A percentile compares a stretch with the other conserved stretches of the same genome.
phyloP scores from a whole-genome alignment of 2,329 filamentous ascomycete species.

The Fusarium subglutinans region DNA sequence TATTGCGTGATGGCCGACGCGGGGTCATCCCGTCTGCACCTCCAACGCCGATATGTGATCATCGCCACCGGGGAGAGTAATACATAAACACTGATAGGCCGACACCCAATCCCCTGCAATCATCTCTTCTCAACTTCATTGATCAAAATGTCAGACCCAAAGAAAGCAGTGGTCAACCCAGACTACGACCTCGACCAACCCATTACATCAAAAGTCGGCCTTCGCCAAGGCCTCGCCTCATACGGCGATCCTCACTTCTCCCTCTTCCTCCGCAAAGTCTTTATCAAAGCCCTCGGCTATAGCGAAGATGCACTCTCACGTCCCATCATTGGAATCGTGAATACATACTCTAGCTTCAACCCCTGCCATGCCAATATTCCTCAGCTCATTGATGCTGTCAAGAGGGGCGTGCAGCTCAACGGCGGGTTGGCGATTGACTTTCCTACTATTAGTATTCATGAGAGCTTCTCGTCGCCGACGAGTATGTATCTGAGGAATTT shows the following conservation, averaged over 20 bases:
- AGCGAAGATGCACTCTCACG: conserved; percentile 75
- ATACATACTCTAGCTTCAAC: conserved; percentile 78
- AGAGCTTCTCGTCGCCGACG: conserved; percentile 74
- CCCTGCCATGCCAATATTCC: conserved; percentile 78
- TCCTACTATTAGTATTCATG: conserved; percentile 76
- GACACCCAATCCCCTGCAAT: not conserved
- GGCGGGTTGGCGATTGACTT: conserved; percentile 78
- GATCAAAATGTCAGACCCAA: conserved; percentile 24
- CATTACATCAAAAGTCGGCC: conserved; percentile 60
- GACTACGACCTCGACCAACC: conserved; percentile 71
- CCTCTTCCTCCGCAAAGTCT: conserved; percentile 77
- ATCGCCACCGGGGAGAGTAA: conserved; percentile 30
- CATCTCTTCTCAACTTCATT: not conserved
- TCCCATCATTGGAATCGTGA: conserved; percentile 78
- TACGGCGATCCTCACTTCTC: conserved; percentile 82
- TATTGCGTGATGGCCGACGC: conserved; percentile 33
- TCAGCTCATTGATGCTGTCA: conserved; percentile 75
- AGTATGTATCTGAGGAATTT: conserved; percentile 80
- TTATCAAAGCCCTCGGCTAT: conserved; percentile 81
- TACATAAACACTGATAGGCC: conserved; percentile 38
- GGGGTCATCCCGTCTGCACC: conserved; percentile 30
- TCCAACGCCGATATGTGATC: not conserved
- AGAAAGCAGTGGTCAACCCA: conserved; percentile 22
- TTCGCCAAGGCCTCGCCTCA: conserved; percentile 71
- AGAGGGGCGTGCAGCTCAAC: conserved; percentile 72